A percentile compares a stretch with the other conserved stretches of the same genome.
Conservation (phyloP, 2,329 filamentous ascomycete species). For the Talaromyces atroroseus region DNA sequence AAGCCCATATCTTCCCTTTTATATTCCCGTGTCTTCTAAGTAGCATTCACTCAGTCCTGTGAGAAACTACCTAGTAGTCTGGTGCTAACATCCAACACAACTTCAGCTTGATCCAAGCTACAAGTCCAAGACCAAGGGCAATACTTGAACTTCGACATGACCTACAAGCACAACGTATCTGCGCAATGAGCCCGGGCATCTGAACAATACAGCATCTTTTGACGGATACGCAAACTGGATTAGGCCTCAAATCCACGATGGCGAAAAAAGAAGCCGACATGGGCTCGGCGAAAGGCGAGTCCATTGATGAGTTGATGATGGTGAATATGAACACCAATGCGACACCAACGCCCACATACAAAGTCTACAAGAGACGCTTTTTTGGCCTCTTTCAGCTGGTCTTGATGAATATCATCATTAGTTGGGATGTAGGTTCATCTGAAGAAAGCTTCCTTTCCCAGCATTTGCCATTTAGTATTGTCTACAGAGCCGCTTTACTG, state of each 20-base stretch:
- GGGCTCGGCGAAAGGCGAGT: neutral
- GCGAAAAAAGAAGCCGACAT: neutral
- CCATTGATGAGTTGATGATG: neutral
- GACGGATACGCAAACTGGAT: neutral
- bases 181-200: neutral
- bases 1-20: neutral
- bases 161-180: neutral
- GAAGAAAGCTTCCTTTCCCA: neutral
- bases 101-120: neutral
- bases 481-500: neutral
- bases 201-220: neutral
- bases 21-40: neutral
- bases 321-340: neutral
- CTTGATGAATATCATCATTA: slow-evolving; percentile 84
- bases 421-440: slow-evolving; percentile 75
- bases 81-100: neutral
- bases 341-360: slow-evolving; percentile 28
- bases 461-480: neutral
- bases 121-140: neutral
- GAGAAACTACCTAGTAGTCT: neutral
- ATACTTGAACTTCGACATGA: neutral
- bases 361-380: slow-evolving; percentile 79
- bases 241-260: neutral
- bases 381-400: slow-evolving; percentile 80
- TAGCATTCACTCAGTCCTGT: neutral